Conservation (phyloP, 192 early-diverging fungal species). For the Umbelopsis isabellina region DNA sequence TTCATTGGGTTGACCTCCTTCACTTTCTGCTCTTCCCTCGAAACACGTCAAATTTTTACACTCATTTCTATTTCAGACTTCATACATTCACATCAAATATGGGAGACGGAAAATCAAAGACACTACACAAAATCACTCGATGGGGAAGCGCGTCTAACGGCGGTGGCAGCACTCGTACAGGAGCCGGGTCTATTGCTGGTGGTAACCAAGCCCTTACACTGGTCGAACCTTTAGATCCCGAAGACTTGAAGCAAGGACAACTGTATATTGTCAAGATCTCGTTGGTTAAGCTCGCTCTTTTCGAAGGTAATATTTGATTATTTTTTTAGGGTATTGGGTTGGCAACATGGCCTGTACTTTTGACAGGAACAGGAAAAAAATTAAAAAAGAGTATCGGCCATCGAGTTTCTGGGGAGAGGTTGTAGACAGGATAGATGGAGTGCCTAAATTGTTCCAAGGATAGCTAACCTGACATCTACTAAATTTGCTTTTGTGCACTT, state of each 20-base stretch:
- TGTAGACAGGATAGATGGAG: no score
- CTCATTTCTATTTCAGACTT: no score
- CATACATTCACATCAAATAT: not conserved
- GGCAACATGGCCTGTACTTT: no score
- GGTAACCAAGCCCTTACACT: constrained; percentile 8
- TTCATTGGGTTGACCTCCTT: not conserved
- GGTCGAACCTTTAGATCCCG: constrained; percentile 30
- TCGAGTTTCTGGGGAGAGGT: no score
- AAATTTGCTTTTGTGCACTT: not conserved
- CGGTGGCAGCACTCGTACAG: constrained; percentile 1
- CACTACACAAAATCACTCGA: constrained; percentile 16
- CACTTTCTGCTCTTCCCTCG: not conserved
- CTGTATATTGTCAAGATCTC: constrained; percentile 40
- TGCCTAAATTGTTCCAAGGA: not conserved
- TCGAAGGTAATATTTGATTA: constrained; percentile 30
- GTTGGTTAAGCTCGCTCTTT: constrained; percentile 34
- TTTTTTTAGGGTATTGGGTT: no score
- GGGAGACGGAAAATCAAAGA: constrained; percentile 18
- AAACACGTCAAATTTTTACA: not conserved
- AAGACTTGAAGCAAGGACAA: constrained; percentile 39
- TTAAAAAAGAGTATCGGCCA: no score
- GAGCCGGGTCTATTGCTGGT: not conserved
- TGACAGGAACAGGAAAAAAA: no score
- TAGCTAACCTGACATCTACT: constrained; percentile 6
- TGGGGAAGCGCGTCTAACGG: constrained; percentile 16